Percentiles rank a stretch among this genome's conserved stretches.
phyloP scores from a whole-genome alignment of 768 basidiomycete species.

The Pluteus cervinus region DNA sequence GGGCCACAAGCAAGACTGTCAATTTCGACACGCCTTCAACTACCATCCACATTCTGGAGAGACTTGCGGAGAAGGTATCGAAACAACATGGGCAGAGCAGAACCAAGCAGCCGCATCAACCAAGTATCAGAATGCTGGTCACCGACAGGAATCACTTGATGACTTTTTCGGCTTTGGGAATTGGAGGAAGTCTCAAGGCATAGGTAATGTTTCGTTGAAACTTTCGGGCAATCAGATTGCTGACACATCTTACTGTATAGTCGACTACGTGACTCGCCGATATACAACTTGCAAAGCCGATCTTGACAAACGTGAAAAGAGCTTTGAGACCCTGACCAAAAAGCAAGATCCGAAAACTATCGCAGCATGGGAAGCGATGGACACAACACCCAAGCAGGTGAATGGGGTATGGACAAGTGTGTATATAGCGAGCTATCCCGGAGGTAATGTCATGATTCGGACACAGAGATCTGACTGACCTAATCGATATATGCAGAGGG shows the following conservation, averaged over 20 bases:
- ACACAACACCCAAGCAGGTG: not conserved
- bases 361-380: not conserved
- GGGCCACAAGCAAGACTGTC: constrained; percentile 5
- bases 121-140: constrained; percentile 12
- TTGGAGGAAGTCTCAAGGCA: constrained; percentile 9
- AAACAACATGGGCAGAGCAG: not conserved
- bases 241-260: no score
- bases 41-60: no score
- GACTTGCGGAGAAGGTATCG: not conserved
- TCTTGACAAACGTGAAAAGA: not conserved
- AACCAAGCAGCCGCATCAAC: constrained; percentile 4
- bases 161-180: constrained; percentile 9
- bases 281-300: not conserved
- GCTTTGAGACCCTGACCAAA: not conserved
- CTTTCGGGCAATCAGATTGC: no score
- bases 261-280: no score
- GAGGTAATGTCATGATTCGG: no score
- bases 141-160: constrained; percentile 11
- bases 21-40: constrained; percentile 1
- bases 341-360: not conserved
- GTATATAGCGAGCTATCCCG: not conserved
- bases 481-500: no score
- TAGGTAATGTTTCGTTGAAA: no score
- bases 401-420: constrained; percentile 1
- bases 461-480: no score